Evolutionary conservation across 2,329 filamentous ascomycete species (phyloP).

Genomic region (Diplodia corticola): DNA sequence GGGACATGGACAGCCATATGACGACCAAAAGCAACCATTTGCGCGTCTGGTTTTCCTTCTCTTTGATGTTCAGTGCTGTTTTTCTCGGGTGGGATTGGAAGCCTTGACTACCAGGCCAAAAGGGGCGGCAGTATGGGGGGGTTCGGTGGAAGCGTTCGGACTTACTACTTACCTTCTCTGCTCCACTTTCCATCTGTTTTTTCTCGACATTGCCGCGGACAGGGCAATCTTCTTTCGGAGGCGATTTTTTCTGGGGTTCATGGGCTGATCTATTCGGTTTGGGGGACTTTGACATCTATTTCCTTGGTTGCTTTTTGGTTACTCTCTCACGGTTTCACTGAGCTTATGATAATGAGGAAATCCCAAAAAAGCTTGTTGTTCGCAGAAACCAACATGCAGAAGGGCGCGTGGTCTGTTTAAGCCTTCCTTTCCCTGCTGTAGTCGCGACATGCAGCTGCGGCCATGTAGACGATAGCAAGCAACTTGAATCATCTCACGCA

Average conservation of each 20-base stretch:
- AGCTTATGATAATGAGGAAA: slow-evolving; percentile 19
- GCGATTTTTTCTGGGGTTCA: background rate
- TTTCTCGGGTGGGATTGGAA: background rate
- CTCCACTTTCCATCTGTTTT: background rate
- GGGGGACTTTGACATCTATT: slow-evolving; percentile 1
- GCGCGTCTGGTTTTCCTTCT: slow-evolving; percentile 14
- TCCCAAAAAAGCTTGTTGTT: slow-evolving; percentile 18
- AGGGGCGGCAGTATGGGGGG: background rate
- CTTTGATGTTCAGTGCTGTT: slow-evolving; percentile 13
- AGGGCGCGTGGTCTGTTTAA: background rate
- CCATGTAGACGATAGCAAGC: background rate
- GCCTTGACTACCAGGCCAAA: slow-evolving; percentile 6
- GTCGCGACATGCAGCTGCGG: background rate
- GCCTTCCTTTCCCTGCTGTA: background rate
- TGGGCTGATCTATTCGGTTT: background rate
- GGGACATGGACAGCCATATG: slow-evolving; percentile 12
- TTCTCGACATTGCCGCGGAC: background rate
- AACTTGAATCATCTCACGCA: background rate
- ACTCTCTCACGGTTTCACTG: slow-evolving; percentile 16
- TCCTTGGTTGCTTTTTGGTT: background rate
- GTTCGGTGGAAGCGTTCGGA: background rate
- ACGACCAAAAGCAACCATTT: slow-evolving; percentile 18
- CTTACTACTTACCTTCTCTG: slow-evolving; percentile 17
- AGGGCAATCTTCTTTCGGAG: background rate
- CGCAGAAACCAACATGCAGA: background rate